Base-by-base conservation (phyloP, 768 basidiomycete genomes). In the Boletus subcaerulescens region DNA sequence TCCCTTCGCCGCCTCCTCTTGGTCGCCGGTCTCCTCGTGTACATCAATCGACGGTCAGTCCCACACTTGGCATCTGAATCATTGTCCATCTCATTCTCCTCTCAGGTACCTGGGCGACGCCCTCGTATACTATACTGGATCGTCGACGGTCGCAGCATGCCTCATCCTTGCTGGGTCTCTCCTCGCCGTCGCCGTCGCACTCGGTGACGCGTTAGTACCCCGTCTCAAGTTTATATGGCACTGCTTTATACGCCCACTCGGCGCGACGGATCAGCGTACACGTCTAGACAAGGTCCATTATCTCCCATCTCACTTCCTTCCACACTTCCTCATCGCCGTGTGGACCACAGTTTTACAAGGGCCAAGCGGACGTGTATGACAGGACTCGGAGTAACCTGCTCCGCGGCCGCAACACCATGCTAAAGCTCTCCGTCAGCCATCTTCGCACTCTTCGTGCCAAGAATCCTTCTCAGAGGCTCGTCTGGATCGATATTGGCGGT, bases 401-500 rank as follows among this genome's bases (percentile, higher is more conserved):
- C 2, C 79, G 85, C 11, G 89, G 89, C 0, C 74, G 89, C 20
- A 79, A 84, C 60, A 88, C 87, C 15, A 86, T 91, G 85, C 76
- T 89, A 13, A 77, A 75, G 50, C 74, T 90, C n/a, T 79, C 80
- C 4, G 84, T 85, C 0, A 78, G 79, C 33, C 87, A 89, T 59
- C 71, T 90, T 9, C 74, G 74, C 32, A 70, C 77, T 3, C 73
- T 86, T 44, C 74, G 74, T 5, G 67, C 65, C 35, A 64, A 63
- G 24, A 59, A 74, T 7, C 74, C 77, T 0, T 67, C 71, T 0
- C 78, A 79, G 63, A 75, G 76, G 14, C 77, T 87, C 17, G 77
- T 91, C 14, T 91, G 89, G 89, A 77, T 91, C 17, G 89, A 91
- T 65, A 82, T 91, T 52, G 87, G 88, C 15, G 89, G 88, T 32